phyloP scores from a whole-genome alignment of 352 stramenopile genomes.

The Globisporangium perplexum region DNA sequence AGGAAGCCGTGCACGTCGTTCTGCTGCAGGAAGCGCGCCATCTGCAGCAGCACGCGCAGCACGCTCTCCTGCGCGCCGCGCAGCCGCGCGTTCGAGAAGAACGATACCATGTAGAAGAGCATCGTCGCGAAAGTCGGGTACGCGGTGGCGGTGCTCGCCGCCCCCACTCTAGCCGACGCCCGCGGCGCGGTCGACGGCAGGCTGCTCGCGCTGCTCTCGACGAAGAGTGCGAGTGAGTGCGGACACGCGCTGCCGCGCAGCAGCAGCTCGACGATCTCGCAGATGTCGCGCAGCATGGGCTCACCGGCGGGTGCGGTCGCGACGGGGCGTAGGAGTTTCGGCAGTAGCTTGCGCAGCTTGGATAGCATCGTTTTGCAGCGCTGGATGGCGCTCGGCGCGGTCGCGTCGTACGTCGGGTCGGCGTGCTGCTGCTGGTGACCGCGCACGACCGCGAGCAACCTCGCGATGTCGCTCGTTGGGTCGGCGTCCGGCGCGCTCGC shows the following conservation, averaged over 20 bases:
- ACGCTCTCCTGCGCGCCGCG: constrained; percentile 36
- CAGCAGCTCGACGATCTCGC: constrained; percentile 43
- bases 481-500: constrained; percentile 14
- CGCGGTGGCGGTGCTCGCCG: constrained; percentile 3
- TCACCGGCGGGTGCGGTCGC: constrained; percentile 25
- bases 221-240: constrained; percentile 56
- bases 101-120: constrained; percentile 71
- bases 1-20: constrained; percentile 52
- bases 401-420: constrained; percentile 31
- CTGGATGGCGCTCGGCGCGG: constrained; percentile 25
- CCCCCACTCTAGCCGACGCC: too few species aligned
- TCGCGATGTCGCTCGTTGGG: constrained; percentile 48
- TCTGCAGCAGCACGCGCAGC: constrained; percentile 36
- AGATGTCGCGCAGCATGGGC: constrained; percentile 44
- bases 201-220: constrained; percentile 17
- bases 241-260: constrained; percentile 41
- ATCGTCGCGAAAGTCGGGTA: constrained; percentile 54
- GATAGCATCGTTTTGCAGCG: constrained; percentile 64
- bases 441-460: constrained; percentile 34
- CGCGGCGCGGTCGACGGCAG: background rate
- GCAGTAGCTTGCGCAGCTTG: constrained; percentile 62
- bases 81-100: constrained; percentile 44
- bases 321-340: constrained; percentile 59
- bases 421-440: constrained; percentile 43
- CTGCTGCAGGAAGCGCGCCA: constrained; percentile 46